phyloP scores from a whole-genome alignment of 2,329 filamentous ascomycete species.

The Trichoderma atrobrunneum region DNA sequence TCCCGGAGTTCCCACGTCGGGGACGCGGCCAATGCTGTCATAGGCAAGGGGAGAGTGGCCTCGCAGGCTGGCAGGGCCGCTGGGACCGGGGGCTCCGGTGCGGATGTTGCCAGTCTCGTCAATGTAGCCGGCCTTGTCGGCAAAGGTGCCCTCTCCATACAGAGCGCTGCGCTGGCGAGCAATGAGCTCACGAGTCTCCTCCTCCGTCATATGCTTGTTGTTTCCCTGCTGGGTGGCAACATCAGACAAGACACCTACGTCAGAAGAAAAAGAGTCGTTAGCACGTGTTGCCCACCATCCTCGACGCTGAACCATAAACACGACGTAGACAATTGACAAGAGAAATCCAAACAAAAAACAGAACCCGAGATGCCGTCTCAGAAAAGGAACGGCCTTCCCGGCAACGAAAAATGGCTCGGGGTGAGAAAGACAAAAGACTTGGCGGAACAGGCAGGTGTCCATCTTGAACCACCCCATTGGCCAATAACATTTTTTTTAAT shows the following conservation, averaged over 20 bases:
- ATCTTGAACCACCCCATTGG: slow-evolving; percentile 23
- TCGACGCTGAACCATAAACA: slow-evolving; percentile 27
- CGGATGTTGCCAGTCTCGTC: slow-evolving; percentile 66
- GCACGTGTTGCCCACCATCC: slow-evolving; percentile 28
- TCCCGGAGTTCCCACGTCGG: slow-evolving; percentile 40
- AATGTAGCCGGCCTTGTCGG: slow-evolving; percentile 63
- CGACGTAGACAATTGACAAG: slow-evolving; percentile 7
- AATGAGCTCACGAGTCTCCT: slow-evolving; percentile 93
- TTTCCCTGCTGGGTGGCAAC: slow-evolving; percentile 39
- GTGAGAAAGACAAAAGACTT: slow-evolving; percentile 17
- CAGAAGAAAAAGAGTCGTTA: slow-evolving; percentile 39
- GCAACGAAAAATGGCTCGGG: slow-evolving; percentile 14
- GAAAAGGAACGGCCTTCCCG: slow-evolving; percentile 1
- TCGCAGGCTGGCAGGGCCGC: slow-evolving; percentile 62
- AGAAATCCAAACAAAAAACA: slow-evolving; percentile 13
- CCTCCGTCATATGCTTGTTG: slow-evolving; percentile 89
- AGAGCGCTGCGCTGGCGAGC: slow-evolving; percentile 92
- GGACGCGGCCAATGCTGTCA: slow-evolving; percentile 53
- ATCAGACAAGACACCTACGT: slow-evolving; percentile 52
- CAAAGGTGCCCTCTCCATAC: slow-evolving; percentile 75
- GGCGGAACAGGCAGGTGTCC: slow-evolving; percentile 19
- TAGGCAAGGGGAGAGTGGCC: slow-evolving; percentile 79
- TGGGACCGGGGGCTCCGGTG: slow-evolving; percentile 63
- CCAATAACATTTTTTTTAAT: slow-evolving; percentile 37
- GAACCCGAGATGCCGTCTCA: not conserved